Base-by-base conservation (phyloP, 352 stramenopile genomes). In the Phytophthora melonis region DNA sequence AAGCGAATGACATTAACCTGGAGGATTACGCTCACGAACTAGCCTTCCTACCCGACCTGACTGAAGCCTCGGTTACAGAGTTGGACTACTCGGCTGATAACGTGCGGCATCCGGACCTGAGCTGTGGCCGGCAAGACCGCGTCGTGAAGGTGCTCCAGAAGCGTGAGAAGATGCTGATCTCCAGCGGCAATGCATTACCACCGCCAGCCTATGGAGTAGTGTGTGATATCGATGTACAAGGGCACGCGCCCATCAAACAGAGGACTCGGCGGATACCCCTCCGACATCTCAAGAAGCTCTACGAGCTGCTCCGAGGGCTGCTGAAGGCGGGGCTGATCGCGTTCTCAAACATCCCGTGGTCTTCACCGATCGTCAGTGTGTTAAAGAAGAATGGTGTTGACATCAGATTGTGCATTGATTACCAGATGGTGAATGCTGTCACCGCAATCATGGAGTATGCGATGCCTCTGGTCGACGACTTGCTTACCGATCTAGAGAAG, bases 401-500 rank as follows among this genome's bases (percentile, higher is more conserved):
- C 5, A 49, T 49, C 41, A 0, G 41, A 49, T 7, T 49, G 18
- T 49, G 41, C 41, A 49, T 49, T 7, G 41, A 49, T 49, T 49
- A 49, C 41, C 19, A 49, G 41, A 49, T 49, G 41, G 11, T 49
- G 41, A 49, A 49, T 5, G 41, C 41, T 5, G 11, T 49, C 18
- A 49, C 41, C 3, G 41, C 41, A 19, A 49, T 49, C 18, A 14
- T 49, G 41, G 41, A 49, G 41, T 49, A 49, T 49, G 41, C 11
- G 18, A 54, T 54, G 47, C 47, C 47, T 21, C 47, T 54, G 14
- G 47, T 54, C n/a, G 19, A 54, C n/a, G 47, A 54, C 47, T 11
- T 54, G 47, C 47, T 54, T 9, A 25, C 16, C 9, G 47, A 54
- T 0, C 14, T 54, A 1, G 47, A 25, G 18, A 23, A 19, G 47